Percentiles rank a stretch among this genome's conserved stretches.
Conservation (phyloP, 2,329 filamentous ascomycete genomes). For the Thermothelomyces thermophilus region DNA sequence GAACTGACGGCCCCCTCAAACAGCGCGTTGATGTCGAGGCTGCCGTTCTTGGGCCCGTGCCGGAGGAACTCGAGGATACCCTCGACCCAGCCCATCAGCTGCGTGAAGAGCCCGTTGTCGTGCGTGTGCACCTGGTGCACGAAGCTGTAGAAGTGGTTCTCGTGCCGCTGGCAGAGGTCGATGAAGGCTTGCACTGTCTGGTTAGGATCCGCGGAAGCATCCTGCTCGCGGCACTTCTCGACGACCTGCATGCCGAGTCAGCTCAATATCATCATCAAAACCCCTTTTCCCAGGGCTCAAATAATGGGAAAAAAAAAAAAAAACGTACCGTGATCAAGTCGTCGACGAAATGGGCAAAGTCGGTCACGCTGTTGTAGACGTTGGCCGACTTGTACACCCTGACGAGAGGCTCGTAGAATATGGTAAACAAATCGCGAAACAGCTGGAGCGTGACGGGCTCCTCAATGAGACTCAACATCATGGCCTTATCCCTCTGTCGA, state of each 20-base stretch:
- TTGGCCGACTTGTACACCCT: constrained; percentile 98
- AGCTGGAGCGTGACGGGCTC: constrained; percentile 96
- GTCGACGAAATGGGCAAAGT: constrained; percentile 88
- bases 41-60: constrained; percentile 76
- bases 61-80: constrained; percentile 89
- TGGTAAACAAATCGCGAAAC: constrained; percentile 92
- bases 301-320: background rate
- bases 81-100: constrained; percentile 96
- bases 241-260: constrained; percentile 54
- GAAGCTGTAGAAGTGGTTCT: constrained; percentile 98
- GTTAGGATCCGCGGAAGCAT: constrained; percentile 91
- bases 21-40: constrained; percentile 88
- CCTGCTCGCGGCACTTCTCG: constrained; percentile 60
- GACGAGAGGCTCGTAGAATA: constrained; percentile 97
- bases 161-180: constrained; percentile 87
- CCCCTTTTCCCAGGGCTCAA: no score
- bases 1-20: constrained; percentile 72
- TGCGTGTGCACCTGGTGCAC: constrained; percentile 96
- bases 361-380: constrained; percentile 93
- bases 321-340: constrained; percentile 72
- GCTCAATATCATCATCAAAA: no score
- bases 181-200: constrained; percentile 98
- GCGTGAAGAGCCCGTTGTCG: constrained; percentile 92
- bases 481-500: constrained; percentile 85
- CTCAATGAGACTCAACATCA: constrained; percentile 95